A percentile compares a stretch with the other conserved stretches of the same genome.
phyloP scores from a whole-genome alignment of 352 stramenopile species.

The Pythium coloratum region DNA sequence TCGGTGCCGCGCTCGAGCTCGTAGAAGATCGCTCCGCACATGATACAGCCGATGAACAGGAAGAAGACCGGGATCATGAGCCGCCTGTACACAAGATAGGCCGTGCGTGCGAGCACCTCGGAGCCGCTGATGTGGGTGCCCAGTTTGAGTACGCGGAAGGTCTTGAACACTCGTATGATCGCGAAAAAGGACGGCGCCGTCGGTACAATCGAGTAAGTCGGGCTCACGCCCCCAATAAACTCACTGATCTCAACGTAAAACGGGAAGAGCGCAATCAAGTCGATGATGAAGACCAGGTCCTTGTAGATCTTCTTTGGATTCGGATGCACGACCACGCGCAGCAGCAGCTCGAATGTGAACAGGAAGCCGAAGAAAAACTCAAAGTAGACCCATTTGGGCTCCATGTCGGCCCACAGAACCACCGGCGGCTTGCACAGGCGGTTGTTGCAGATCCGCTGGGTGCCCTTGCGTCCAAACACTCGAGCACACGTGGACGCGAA shows the following conservation, averaged over 20 bases:
- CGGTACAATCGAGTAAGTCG: constrained; percentile 63
- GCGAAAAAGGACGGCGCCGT: constrained; percentile 66
- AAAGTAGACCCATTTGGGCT: constrained; percentile 72
- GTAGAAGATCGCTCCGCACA: constrained; percentile 67
- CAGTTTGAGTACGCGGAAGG: constrained; percentile 79
- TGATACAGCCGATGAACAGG: constrained; percentile 58
- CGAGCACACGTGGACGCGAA: constrained; percentile 33
- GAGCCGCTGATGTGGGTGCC: constrained; percentile 71
- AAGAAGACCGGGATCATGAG: constrained; percentile 81
- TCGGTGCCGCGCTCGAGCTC: constrained; percentile 73
- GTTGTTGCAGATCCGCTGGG: constrained; percentile 31
- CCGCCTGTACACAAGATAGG: constrained; percentile 48
- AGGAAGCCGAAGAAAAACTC: constrained; percentile 64
- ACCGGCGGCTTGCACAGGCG: constrained; percentile 42
- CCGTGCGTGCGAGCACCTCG: constrained; percentile 61
- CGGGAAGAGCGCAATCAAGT: constrained; percentile 34
- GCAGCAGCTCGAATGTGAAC: constrained; percentile 58
- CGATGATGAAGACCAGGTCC: constrained; percentile 59
- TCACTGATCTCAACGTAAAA: constrained; percentile 35
- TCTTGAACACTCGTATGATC: constrained; percentile 67
- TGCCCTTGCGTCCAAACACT: constrained; percentile 34
- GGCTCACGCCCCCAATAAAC: constrained; percentile 48
- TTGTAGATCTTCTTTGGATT: constrained; percentile 48
- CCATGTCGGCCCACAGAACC: constrained; percentile 55
- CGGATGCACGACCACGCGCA: constrained; percentile 53